These are phyloP conservation scores for Aureobasidium sp. DNA, from an alignment of 2,329 filamentous ascomycete species.

Conservation along the genomic window DNA sequence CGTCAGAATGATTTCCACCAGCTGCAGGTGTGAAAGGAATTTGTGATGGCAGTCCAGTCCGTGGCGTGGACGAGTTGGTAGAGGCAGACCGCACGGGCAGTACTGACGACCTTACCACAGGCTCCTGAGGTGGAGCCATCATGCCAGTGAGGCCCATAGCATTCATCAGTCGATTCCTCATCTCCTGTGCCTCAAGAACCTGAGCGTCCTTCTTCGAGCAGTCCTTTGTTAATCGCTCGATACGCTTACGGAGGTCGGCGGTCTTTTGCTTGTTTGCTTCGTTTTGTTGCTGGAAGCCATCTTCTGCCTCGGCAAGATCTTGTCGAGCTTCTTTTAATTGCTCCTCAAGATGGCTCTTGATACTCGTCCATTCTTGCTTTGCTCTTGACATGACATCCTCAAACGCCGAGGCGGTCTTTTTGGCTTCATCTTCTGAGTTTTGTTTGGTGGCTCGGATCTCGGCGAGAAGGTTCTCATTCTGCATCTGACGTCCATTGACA, in stretches of 20 bases:
- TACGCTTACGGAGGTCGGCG: conserved; percentile 20
- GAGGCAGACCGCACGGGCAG: conserved; percentile 17
- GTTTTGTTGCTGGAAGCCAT: conserved; percentile 15
- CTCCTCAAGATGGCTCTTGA: conserved; percentile 15
- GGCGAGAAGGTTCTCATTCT: background rate
- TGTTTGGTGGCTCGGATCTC: background rate
- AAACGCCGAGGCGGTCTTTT: background rate
- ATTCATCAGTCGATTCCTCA: conserved; percentile 32
- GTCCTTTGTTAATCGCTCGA: conserved; percentile 27
- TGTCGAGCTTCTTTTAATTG: conserved; percentile 16
- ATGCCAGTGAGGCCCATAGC: conserved; percentile 28
- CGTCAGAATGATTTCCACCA: background rate
- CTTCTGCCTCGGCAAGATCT: conserved; percentile 20
- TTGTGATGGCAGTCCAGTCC: background rate
- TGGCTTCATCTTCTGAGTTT: background rate
- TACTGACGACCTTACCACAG: conserved; percentile 11
- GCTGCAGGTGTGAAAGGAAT: conserved; percentile 10
- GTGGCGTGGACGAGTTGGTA: conserved; percentile 10
- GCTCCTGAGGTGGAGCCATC: conserved; percentile 12
- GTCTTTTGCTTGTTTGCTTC: conserved; percentile 18
- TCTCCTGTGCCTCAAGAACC: conserved; percentile 32
- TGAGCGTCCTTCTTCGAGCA: conserved; percentile 31
- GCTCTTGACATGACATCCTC: conserved; percentile 5
- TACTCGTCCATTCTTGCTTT: conserved; percentile 12
- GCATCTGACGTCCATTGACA: background rate